Base-by-base conservation (phyloP, 768 basidiomycete species). In the Lactifluus pinguis region DNA sequence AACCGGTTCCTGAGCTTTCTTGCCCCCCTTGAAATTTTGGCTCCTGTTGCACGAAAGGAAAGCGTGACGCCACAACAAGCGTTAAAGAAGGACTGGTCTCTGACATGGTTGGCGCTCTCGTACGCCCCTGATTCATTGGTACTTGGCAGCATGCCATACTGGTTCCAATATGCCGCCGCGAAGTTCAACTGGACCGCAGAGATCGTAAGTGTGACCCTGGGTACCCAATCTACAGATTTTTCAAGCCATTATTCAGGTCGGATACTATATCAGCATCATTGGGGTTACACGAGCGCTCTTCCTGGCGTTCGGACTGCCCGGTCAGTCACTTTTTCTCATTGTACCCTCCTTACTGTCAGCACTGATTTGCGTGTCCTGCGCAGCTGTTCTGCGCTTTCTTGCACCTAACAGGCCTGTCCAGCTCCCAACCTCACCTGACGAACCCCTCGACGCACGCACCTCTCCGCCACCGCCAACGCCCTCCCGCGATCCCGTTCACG, bases 11-110 rank as follows among this genome's bases (percentile, higher is more conserved):
- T 88, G 49, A 72, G 76, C 8, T 91, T 90, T 72, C 75, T 95
- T 53, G 80, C 77, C 52, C 92, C 92, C 7, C 77, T 98, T 59
- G 73, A 79, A 15, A 76, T 89, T 8, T 82, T 92, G 57, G 63
- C 79, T 4, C 89, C 89, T 0, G 64, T 68, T 4, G 65, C 62
- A 11, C 67, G 65, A 13, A 60, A 71, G 66, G 59, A 41, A 57
- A 54, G 55, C 45, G 29, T 55, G 14, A 79, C 77, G 57, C 74
- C 78, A 34, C 69, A 79, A 48, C 80, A 78, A 67, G 66, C 57
- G 55, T 68, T 61, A 34, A 72, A 67, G 60, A 77, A 76, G 59
- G 85, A 91, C 64, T 91, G 87, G 86, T 87, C 78, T 65, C 67
- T 93, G 65, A 75, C 78, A 5, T 70, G 84, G 5, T 42, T 89